Evolutionary conservation across 1,284 basidiomycete species (phyloP).

Genomic region (Mycena sp.): DNA sequence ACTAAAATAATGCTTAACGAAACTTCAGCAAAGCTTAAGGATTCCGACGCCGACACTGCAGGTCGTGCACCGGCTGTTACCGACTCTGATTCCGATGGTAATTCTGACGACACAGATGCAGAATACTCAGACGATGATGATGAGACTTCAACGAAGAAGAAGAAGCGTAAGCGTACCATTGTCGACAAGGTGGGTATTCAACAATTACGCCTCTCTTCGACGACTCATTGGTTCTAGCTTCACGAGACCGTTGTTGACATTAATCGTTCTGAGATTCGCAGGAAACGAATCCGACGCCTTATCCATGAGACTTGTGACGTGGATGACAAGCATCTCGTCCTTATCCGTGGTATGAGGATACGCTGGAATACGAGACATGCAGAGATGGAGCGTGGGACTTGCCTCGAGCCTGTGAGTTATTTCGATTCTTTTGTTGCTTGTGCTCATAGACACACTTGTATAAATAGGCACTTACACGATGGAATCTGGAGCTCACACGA

Average conservation of each 20-base stretch:
- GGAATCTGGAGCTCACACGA: neutral
- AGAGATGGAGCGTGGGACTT: neutral
- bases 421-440: neutral
- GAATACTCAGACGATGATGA: slow-evolving; percentile 7
- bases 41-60: neutral
- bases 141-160: too few relatives aligned
- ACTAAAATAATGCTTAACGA: neutral
- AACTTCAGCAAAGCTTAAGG: neutral
- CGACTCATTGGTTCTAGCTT: too few relatives aligned
- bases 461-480: neutral
- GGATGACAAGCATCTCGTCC: neutral
- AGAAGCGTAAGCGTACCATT: neutral
- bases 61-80: neutral
- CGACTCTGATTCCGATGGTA: neutral
- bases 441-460: neutral
- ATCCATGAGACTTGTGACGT: neutral
- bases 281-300: neutral
- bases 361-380: slow-evolving; percentile 4
- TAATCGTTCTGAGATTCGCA: neutral
- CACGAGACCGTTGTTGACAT: slow-evolving; percentile 3
- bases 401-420: neutral
- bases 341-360: neutral
- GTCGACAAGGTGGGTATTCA: slow-evolving; percentile 11
- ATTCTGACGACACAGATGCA: slow-evolving; percentile 8
- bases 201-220: neutral